Evolutionary conservation across 768 basidiomycete species (phyloP), one percentile per base, ranked within the genome.

Genomic region (Basidioascus undulatus): DNA sequence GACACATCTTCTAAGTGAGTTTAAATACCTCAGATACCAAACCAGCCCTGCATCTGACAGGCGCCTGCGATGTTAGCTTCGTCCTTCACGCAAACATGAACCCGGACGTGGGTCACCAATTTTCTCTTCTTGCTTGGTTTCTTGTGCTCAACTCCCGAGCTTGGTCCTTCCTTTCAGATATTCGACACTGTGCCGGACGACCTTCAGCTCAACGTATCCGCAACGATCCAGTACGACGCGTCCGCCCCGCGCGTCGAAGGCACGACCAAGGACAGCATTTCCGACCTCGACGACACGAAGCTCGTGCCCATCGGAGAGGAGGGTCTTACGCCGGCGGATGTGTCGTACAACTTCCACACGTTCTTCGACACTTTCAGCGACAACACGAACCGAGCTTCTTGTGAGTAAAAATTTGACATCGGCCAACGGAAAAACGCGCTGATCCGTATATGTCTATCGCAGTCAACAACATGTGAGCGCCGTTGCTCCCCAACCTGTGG

Each of bases 21-120:
- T n/a, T n/a, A n/a, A n/a, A n/a, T n/a, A n/a, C n/a, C n/a, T n/a
- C n/a, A n/a, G n/a, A n/a, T n/a, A n/a, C n/a, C n/a, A n/a, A n/a
- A n/a, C n/a, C n/a, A n/a, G n/a, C n/a, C n/a, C n/a, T n/a, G n/a
- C n/a, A n/a, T n/a, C n/a, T n/a, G n/a, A n/a, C n/a, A n/a, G n/a
- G n/a, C n/a, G n/a, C n/a, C n/a, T n/a, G n/a, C n/a, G n/a, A n/a
- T n/a, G n/a, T n/a, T n/a, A n/a, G n/a, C 63, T 96, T 74, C 74
- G 71, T 70, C 38, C 71, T 98, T 44, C 80, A 84, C 53, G 77
- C 78, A 5, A 80, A 86, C 62, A 81, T 94, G 70, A 81, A 87
- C 40, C 35, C 11, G 18, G 31, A n/a, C 32, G 59, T 61, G 48
- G 44, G 57, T 48, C 12, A 8, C 13, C 13, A n/a, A 18, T 11